Percentiles rank a stretch among this genome's conserved stretches.
phyloP scores from a whole-genome alignment of 225 moss, liverwort and hornwort species.

The Anthoceros angustus region DNA sequence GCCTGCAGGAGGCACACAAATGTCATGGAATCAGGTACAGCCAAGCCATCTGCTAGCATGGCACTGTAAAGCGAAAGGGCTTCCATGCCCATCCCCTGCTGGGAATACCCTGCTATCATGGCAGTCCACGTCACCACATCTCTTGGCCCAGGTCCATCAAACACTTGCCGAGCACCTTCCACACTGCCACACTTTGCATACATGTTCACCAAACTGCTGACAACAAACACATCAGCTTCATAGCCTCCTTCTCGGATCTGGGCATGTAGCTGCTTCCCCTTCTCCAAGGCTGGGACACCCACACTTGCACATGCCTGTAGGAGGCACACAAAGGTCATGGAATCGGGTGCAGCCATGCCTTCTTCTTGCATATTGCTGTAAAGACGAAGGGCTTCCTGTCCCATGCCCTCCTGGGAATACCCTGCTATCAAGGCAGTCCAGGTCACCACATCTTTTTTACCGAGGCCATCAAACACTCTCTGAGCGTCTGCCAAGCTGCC shows the following conservation, averaged over 20 bases:
- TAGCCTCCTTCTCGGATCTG: not conserved
- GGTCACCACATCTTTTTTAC: not conserved
- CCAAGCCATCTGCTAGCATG: not conserved
- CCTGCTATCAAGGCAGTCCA: not conserved
- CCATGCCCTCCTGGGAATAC: not conserved
- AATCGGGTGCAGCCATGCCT: not conserved
- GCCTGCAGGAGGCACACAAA: constrained; percentile 3
- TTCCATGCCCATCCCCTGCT: not conserved
- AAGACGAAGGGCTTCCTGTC: not conserved
- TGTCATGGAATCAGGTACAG: not conserved
- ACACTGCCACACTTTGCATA: not conserved
- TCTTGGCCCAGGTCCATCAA: not conserved
- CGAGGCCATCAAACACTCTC: not conserved
- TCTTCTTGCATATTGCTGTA: not conserved
- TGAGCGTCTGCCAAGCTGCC: not conserved
- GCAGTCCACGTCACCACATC: not conserved
- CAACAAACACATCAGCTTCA: not conserved
- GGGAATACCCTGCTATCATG: not conserved
- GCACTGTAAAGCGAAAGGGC: not conserved
- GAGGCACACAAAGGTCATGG: not conserved
- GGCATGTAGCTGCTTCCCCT: not conserved
- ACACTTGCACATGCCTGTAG: not conserved
- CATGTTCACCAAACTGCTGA: not conserved
- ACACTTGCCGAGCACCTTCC: not conserved
- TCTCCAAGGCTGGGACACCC: not conserved